phyloP scores from a whole-genome alignment of 331 rosid genomes.

The Quercus lobata region DNA sequence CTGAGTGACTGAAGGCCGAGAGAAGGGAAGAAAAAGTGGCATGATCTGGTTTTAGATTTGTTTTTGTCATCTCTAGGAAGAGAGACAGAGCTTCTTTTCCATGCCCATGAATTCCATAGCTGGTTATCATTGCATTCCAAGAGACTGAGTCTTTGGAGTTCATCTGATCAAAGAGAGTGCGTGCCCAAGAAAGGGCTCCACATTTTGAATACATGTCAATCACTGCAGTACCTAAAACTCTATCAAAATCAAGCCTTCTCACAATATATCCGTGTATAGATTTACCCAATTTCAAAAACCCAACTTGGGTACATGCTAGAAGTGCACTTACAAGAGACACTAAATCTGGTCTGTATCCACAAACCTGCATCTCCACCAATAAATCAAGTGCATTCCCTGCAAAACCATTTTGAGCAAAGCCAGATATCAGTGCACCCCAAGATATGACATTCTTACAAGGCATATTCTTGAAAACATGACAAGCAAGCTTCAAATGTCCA shows the following conservation, averaged over 20 bases:
- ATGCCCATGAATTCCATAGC: conserved; percentile 40
- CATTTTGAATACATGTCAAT: conserved; percentile 59
- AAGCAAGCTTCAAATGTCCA: conserved; percentile 32
- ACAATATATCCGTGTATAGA: no score
- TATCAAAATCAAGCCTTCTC: no score
- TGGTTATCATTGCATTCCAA: conserved; percentile 46
- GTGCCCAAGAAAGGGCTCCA: conserved; percentile 36
- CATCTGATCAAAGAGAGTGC: conserved; percentile 28
- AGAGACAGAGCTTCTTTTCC: conserved; percentile 43
- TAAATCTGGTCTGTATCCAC: no score
- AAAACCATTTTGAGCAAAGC: conserved; percentile 45
- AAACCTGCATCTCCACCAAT: no score
- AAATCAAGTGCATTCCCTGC: conserved; percentile 25
- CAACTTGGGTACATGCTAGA: no score
- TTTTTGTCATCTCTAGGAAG: conserved; percentile 28
- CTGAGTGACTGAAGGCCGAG: conserved; percentile 47
- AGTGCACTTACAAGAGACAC: no score
- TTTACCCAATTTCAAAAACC: no score
- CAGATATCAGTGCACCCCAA: conserved; percentile 43
- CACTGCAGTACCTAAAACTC: no score
- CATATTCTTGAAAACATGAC: conserved; percentile 30
- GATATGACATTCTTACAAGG: conserved; percentile 29
- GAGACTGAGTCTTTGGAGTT: conserved; percentile 28
- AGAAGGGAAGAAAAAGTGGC: conserved; percentile 47
- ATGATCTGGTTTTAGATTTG: conserved; percentile 36